These are phyloP conservation scores for Globisporangium radiosum DNA, from an alignment of 352 stramenopile genomes.

Conservation along the genomic window DNA sequence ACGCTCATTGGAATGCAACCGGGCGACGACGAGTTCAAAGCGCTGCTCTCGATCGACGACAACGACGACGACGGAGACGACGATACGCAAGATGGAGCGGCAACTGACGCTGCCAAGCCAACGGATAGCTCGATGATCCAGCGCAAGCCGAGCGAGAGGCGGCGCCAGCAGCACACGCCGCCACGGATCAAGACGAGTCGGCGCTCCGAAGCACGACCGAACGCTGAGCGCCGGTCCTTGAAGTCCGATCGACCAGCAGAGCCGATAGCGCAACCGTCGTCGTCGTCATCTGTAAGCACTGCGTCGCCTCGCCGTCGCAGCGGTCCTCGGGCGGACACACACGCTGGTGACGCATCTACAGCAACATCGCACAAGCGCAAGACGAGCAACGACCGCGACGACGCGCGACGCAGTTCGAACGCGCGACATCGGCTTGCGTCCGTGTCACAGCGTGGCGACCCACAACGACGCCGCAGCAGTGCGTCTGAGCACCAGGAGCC, in stretches of 20 bases:
- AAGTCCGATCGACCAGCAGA: conserved; percentile 1
- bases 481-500: too few species aligned
- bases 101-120: not conserved
- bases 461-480: too few species aligned
- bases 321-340: not conserved
- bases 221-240: not conserved
- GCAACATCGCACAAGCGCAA: conserved; percentile 1
- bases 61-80: conserved; percentile 6
- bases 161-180: not conserved
- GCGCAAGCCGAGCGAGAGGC: conserved; percentile 24
- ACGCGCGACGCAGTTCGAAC: too few species aligned
- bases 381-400: not conserved
- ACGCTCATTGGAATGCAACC: conserved; percentile 27
- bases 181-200: conserved; percentile 3
- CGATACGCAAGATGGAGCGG: too few species aligned
- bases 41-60: conserved; percentile 37
- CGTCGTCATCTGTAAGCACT: not conserved
- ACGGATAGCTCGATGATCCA: conserved; percentile 11
- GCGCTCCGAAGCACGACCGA: not conserved
- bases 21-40: conserved; percentile 58
- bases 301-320: not conserved
- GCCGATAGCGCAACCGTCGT: not conserved
- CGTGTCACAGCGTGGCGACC: too few species aligned
- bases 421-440: too few species aligned
- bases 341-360: not conserved